Evolutionary conservation across 257 asterid species (phyloP), one percentile per base, ranked within the genome.

Genomic region (Eustoma russellianum): DNA sequence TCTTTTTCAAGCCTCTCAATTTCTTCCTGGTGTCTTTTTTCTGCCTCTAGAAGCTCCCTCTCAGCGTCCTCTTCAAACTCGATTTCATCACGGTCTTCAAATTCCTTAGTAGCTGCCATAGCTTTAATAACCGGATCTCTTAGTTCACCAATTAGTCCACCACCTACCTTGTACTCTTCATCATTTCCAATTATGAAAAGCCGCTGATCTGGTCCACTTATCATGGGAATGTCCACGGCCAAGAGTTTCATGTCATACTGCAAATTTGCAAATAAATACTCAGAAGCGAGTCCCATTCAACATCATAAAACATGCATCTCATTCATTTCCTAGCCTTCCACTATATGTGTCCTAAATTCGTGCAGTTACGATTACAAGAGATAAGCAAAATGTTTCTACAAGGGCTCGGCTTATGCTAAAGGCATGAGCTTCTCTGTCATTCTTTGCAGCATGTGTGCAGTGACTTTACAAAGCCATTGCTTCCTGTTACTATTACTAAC

Each of bases 41-140:
- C 95, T 1, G 90, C 86, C 71, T 88, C 95, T 69, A 70, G 74
- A 54, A 71, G 85, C 62, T 87, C 90, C 69, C 82, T 80, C 41
- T 74, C 85, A 9, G 78, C 94, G 33, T 91, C 97, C 68, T 85
- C 90, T 66, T 82, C 90, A 2, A 87, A 94, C 73, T 91, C 98
- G 78, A 66, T 56, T 6, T 79, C 70, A 56, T 92, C 99, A 15
- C 85, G 97, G 46, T 77, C 94, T 57, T 92, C 99, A 48, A 92
- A 88, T 69, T 92, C 97, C 76, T 88, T 88, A 13, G 82, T 76
- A 30, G 97, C 98, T 41, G 93, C 93, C 92, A 88, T 68, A 38
- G 97, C 97, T 76, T 79, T 88, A 60, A 92, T 82, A 19, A 92
- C 98, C 24, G 97, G 98, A 64, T 92, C 95, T 49, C 98, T 83